Evolutionary conservation across 2,329 filamentous ascomycete species (phyloP), one percentile per base, ranked within the genome.

Genomic region (Spiromastix sp.): DNA sequence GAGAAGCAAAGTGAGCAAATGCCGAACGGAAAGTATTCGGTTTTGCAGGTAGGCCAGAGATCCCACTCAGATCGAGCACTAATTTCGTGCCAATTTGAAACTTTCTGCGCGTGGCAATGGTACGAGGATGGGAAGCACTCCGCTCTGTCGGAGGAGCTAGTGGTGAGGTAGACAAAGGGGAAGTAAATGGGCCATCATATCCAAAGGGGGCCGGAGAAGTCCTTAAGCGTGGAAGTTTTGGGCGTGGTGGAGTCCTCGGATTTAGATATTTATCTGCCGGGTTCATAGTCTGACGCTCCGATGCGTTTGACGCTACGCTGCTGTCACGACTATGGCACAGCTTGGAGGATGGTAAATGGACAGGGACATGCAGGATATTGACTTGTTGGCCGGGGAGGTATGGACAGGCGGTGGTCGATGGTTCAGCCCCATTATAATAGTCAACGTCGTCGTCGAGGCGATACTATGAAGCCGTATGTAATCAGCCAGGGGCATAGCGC

Each of bases 381-480:
- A 95, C 75, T 2, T 73, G 72, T 58, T 95, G 89, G 10, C 89
- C 89, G 3, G 89, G 89, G 17, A 95, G 71, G 43, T 89, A 77
- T 22, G 89, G 86, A 52, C 89, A 96, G 28, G 73, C 63, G 2
- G 76, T 86, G 2, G 87, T 94, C 8, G 73, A 79, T 12, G 82
- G 80, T 48, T 81, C 68, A 2, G 74, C 63, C 18, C 79, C 67
- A 54, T 94, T 85, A 55, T 85, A 77, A 34, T 74, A 77, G 59
- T 95, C 87, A 21, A 77, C 68, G 31, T 80, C 77, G 46, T 80
- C 78, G 57, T 95, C 78, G 27, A 95, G 59, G 54, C 87, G 77
- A 60, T 94, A 95, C 83, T 93, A 30, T 18, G 17, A n/a, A 11
- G 19, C 9, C 4, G 21, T n/a, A 24, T 24, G n/a, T n/a, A 21